Percentiles rank a stretch among this genome's conserved stretches.
phyloP scores from a whole-genome alignment of 805 yeast species.

The Starmerella sp. region DNA sequence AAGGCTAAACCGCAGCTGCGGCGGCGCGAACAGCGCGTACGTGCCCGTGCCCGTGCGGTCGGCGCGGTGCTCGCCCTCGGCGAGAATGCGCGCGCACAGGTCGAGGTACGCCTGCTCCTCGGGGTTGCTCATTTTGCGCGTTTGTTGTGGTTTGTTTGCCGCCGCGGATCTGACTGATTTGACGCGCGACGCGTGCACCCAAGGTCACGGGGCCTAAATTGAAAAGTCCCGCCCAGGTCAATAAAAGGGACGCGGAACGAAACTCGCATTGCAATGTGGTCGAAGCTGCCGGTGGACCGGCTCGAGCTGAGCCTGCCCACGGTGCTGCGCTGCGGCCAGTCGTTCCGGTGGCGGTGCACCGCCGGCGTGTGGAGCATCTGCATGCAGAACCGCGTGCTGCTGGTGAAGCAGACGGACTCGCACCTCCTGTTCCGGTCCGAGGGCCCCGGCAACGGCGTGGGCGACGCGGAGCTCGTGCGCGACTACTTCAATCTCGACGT shows the following conservation, averaged over 20 bases:
- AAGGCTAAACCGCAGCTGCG: conserved; percentile 76
- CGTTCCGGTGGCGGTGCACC: conserved; percentile 64
- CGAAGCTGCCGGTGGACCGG: conserved; percentile 17
- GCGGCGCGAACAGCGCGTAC: conserved; percentile 81
- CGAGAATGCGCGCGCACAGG: conserved; percentile 62
- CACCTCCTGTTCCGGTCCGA: conserved; percentile 39
- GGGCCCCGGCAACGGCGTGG: conserved; percentile 18
- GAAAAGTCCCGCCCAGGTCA: background rate
- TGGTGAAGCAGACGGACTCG: conserved; percentile 49
- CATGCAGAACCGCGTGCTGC: conserved; percentile 45
- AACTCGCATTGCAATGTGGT: conserved; percentile 18
- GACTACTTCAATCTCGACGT: conserved; percentile 65
- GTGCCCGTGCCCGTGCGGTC: conserved; percentile 99
- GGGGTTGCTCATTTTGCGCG: conserved; percentile 6
- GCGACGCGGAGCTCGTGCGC: conserved; percentile 34
- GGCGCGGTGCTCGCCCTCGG: conserved; percentile 79
- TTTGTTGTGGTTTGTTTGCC: background rate
- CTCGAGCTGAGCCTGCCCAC: conserved; percentile 48
- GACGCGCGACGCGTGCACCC: conserved; percentile 1
- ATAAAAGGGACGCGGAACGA: background rate
- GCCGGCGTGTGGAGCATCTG: conserved; percentile 46
- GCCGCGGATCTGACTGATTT: background rate
- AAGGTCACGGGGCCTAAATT: conserved; percentile 4
- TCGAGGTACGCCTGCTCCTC: conserved; percentile 84
- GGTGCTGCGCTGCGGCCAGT: conserved; percentile 75